Evolutionary conservation across 768 basidiomycete species (phyloP).

Genomic region (Podaxis sp.): DNA sequence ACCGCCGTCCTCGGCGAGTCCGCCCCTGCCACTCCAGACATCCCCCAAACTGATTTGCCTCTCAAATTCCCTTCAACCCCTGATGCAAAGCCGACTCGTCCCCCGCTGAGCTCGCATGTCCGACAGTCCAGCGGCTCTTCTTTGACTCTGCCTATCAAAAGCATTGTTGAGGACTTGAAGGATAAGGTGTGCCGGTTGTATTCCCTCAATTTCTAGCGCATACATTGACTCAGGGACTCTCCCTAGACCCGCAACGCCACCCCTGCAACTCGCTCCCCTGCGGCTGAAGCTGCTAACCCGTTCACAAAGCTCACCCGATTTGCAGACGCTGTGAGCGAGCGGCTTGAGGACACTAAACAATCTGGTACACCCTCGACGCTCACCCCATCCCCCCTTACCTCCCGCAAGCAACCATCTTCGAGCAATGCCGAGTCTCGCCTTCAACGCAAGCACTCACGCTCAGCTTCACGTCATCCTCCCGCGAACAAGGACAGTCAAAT

Average conservation of each 20-base stretch:
- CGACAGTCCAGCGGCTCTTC: slow-evolving; percentile 28
- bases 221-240: slow-evolving; percentile 12
- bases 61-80: slow-evolving; percentile 14
- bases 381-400: slow-evolving; percentile 21
- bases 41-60: slow-evolving; percentile 19
- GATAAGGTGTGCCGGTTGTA: slow-evolving; percentile 47
- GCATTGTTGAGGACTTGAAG: slow-evolving; percentile 79
- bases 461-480: slow-evolving; percentile 47
- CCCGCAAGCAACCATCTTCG: slow-evolving; percentile 47
- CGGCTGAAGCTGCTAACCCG: slow-evolving; percentile 51
- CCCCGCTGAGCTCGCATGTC: slow-evolving; percentile 21
- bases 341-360: not conserved
- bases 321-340: slow-evolving; percentile 25
- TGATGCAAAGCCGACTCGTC: slow-evolving; percentile 14
- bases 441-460: slow-evolving; percentile 53
- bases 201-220: not conserved
- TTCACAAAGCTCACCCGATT: slow-evolving; percentile 51
- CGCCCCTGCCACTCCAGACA: slow-evolving; percentile 49
- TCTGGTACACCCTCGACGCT: slow-evolving; percentile 5
- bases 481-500: slow-evolving; percentile 22
- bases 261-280: slow-evolving; percentile 38
- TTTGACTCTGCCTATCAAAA: slow-evolving; percentile 44
- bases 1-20: slow-evolving; percentile 67
- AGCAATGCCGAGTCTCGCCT: slow-evolving; percentile 47
- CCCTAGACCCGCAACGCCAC: slow-evolving; percentile 43